Base-by-base conservation (phyloP, 2,329 filamentous ascomycete species). In the Coleophoma eucalyptorum region DNA sequence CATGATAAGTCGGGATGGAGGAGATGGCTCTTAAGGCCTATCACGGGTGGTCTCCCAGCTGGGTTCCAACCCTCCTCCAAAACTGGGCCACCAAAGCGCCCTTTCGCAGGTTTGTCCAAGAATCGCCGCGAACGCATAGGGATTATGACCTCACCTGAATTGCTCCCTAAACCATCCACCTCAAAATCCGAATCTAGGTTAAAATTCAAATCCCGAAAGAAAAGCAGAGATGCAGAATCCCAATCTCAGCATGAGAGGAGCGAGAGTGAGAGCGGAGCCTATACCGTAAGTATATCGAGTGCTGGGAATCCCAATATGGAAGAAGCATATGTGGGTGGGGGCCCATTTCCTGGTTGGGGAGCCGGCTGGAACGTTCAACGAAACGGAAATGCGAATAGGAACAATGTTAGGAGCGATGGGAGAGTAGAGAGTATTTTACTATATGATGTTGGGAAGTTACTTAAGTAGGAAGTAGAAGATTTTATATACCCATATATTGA, bases 341-440 rank as follows among this genome's bases (percentile, higher is more conserved):
- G 57, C 1, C 33, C 48, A 3, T 43, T 60, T 3, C 60, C 60
- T 1, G 59, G 58, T 2, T 63, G 62, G 61, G 59, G 61, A 8
- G 55, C 54, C 6, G 59, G 62, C 0, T 64, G 62, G 62, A 54
- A 47, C 6, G 62, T 63, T 11, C 59, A 62, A 34, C 26, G 26
- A 5, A 5, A 26, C 26, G 26, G 26, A 8, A 5, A 26, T 26
- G 26, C 26, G 5, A 26, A 26, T 6, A 8, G 26, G 26, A 52
- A 50, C 31, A 52, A 55, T 44, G 33, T 49, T 6, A 44, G 45
- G 16, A 44, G 43, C 4, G 43, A 50, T n/a, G 51, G 42, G 12
- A 55, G 53, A 43, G 52, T 60, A 5, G 58, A 64, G 45, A 60
- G 53, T 50, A 62, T 64, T 38, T 55, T 55, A 55, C 48, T 64